Conservation (phyloP, 1,284 basidiomycete species). For the Melampsora larici-populina region DNA sequence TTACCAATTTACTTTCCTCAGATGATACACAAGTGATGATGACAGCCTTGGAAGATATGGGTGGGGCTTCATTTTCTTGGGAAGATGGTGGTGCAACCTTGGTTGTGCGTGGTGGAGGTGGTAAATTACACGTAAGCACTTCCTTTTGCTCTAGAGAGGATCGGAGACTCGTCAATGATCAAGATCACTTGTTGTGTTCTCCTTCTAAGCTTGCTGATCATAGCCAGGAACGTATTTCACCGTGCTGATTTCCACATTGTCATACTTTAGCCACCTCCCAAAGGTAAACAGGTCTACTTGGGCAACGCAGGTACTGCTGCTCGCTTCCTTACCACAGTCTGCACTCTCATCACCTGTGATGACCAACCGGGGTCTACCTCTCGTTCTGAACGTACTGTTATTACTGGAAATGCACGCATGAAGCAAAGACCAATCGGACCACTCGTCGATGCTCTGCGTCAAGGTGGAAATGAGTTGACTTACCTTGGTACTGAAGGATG, state of each 20-base stretch:
- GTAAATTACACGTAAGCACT: slow-evolving; percentile 61
- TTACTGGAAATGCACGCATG: slow-evolving; percentile 94
- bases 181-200: neutral
- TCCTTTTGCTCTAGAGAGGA: neutral
- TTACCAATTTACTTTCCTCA: slow-evolving; percentile 88
- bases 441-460: slow-evolving; percentile 82
- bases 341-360: slow-evolving; percentile 67
- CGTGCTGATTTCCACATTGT: neutral
- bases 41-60: slow-evolving; percentile 79
- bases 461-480: slow-evolving; percentile 74
- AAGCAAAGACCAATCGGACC: slow-evolving; percentile 93
- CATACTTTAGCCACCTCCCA: slow-evolving; percentile 61
- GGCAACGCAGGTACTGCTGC: slow-evolving; percentile 97
- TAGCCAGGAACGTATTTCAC: neutral
- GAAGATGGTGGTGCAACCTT: slow-evolving; percentile 91
- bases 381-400: slow-evolving; percentile 56
- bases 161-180: neutral
- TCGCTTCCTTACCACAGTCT: slow-evolving; percentile 94
- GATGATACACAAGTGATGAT: slow-evolving; percentile 99
- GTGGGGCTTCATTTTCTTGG: slow-evolving; percentile 86
- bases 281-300: slow-evolving; percentile 85
- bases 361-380: slow-evolving; percentile 53
- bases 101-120: slow-evolving; percentile 82
- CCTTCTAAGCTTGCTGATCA: slow-evolving; percentile 3
- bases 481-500: slow-evolving; percentile 79